Conservation (phyloP, 345 rosid genomes). For the Trapa bicornis region DNA sequence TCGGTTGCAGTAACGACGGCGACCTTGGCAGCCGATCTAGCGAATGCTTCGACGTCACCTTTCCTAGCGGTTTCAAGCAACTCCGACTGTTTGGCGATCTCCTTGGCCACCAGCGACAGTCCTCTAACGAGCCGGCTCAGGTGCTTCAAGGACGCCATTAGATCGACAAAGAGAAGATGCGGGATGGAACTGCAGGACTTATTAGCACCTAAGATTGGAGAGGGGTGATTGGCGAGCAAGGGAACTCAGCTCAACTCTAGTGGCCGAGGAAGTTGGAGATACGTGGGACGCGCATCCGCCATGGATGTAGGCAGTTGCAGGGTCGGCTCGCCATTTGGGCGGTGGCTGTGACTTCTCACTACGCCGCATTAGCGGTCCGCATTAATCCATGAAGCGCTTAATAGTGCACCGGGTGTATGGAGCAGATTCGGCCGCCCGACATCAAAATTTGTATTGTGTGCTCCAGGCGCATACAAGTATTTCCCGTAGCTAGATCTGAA, state of each 20-base stretch:
- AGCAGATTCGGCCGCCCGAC: background rate
- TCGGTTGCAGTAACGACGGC: constrained; percentile 68
- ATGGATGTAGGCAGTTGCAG: constrained; percentile 1
- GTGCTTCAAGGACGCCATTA: constrained; percentile 26
- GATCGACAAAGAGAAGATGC: background rate
- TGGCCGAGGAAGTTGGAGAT: constrained; percentile 3
- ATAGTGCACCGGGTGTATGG: background rate
- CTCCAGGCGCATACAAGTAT: background rate
- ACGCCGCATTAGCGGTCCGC: background rate
- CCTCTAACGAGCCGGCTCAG: constrained; percentile 56
- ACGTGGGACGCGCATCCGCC: constrained; percentile 16
- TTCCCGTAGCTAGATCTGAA: background rate
- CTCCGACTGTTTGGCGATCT: constrained; percentile 49
- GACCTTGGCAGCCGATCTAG: constrained; percentile 44
- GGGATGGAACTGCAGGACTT: too few species aligned
- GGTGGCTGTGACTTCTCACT: background rate
- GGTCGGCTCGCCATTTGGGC: constrained; percentile 3
- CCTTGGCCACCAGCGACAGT: constrained; percentile 59
- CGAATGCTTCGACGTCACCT: constrained; percentile 48
- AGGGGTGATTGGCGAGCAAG: background rate
- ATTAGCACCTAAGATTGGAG: background rate
- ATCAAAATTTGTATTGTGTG: background rate
- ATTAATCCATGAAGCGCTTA: background rate
- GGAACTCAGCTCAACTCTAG: background rate
- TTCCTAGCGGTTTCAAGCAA: constrained; percentile 24